A percentile compares a stretch with the other conserved stretches of the same genome.
phyloP scores from a whole-genome alignment of 495 filamentous ascomycete species.

The Penicillium flavigenum region DNA sequence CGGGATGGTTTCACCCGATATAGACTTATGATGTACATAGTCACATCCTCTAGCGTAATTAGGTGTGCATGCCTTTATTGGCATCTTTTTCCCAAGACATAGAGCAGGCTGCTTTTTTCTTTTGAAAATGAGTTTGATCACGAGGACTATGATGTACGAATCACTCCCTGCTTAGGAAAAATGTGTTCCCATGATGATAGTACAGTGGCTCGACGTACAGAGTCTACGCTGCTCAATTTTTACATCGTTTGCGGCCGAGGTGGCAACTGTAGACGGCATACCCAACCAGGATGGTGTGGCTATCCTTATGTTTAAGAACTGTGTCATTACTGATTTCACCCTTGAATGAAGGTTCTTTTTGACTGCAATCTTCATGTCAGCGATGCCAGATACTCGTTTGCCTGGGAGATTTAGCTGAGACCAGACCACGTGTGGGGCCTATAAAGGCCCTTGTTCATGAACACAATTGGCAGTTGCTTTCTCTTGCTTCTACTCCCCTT shows the following conservation, averaged over 20 bases:
- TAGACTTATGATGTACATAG: slow-evolving; percentile 7
- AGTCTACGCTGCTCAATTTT: background rate
- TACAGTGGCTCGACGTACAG: no score
- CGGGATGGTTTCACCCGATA: slow-evolving; percentile 28
- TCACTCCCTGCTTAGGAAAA: background rate
- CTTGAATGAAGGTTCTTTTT: no score
- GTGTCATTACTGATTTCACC: no score
- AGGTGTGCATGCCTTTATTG: slow-evolving; percentile 2
- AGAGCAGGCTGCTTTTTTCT: background rate
- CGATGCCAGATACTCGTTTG: background rate
- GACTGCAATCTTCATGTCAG: no score
- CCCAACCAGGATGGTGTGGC: no score
- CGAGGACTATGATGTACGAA: background rate
- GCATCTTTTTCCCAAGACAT: slow-evolving; percentile 5
- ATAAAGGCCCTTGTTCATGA: background rate
- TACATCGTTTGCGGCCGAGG: background rate
- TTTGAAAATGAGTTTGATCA: background rate
- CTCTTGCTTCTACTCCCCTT: background rate
- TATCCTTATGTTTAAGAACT: no score
- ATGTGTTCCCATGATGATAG: background rate
- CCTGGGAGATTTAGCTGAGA: background rate
- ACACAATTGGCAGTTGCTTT: background rate
- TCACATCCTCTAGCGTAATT: background rate
- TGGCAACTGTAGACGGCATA: no score
- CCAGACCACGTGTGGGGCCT: background rate